Percentiles rank a stretch among this genome's conserved stretches.
These are phyloP conservation scores for Xylaria longipes DNA, from an alignment of 495 filamentous ascomycete genomes.

Conservation along the genomic window DNA sequence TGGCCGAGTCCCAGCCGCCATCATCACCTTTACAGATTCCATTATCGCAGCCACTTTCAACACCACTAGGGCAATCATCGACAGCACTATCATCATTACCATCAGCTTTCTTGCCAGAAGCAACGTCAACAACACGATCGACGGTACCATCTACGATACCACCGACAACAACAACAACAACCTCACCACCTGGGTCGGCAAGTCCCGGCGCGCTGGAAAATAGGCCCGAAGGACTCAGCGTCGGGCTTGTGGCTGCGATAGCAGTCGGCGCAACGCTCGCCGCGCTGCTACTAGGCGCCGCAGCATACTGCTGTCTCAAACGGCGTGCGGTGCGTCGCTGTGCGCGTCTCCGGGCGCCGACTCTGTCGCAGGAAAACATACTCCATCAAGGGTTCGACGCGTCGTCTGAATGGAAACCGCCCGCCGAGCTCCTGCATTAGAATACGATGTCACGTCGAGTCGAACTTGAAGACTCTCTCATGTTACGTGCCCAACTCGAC, in stretches of 20 bases:
- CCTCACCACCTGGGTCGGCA: too few relatives aligned
- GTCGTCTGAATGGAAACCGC: not conserved
- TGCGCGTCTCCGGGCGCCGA: not conserved
- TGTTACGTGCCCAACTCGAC: not conserved
- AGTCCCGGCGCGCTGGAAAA: not conserved
- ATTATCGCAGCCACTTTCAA: not conserved
- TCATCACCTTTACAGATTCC: not conserved
- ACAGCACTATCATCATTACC: not conserved
- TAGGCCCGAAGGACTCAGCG: not conserved
- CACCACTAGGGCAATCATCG: not conserved
- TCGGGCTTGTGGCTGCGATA: not conserved
- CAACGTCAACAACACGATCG: not conserved
- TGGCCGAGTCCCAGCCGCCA: not conserved
- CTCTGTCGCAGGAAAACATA: not conserved
- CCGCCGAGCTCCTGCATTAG: not conserved
- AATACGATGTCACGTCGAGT: not conserved
- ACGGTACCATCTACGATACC: not conserved
- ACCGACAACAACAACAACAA: not conserved
- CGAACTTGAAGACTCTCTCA: not conserved
- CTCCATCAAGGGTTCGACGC: not conserved
- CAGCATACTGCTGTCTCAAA: slow-evolving; percentile 3
- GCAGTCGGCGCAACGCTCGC: not conserved
- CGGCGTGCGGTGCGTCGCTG: not conserved
- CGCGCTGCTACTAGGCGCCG: not conserved
- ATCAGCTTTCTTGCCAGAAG: not conserved